These are phyloP conservation scores for Alternaria ethzedia DNA, from an alignment of 2,329 filamentous ascomycete genomes.

Conservation along the genomic window DNA sequence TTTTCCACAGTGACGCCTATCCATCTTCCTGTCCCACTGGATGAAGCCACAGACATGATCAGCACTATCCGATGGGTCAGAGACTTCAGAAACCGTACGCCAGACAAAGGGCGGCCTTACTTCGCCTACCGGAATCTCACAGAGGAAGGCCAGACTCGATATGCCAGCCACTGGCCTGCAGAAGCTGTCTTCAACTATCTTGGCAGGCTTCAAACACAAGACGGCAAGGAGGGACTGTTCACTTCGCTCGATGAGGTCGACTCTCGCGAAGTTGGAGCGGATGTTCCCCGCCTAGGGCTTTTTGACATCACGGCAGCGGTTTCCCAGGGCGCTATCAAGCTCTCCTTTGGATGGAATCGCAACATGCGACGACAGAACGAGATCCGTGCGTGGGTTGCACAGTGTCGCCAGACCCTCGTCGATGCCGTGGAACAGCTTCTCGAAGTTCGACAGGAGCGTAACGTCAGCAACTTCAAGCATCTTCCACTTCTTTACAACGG, in stretches of 20 bases:
- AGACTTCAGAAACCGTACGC: slow-evolving; percentile 37
- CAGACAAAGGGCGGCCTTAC: slow-evolving; percentile 42
- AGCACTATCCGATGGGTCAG: slow-evolving; percentile 44
- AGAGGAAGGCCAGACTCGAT: slow-evolving; percentile 32
- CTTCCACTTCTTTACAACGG: slow-evolving; percentile 42
- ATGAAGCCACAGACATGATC: slow-evolving; percentile 37
- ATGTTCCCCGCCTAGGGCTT: slow-evolving; percentile 38
- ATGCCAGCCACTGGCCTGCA: slow-evolving; percentile 41
- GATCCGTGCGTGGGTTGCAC: slow-evolving; percentile 38
- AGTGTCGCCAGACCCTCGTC: slow-evolving; percentile 37
- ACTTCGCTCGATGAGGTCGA: slow-evolving; percentile 27
- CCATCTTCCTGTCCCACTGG: slow-evolving; percentile 27
- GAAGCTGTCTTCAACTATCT: slow-evolving; percentile 45
- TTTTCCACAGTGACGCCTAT: slow-evolving; percentile 53
- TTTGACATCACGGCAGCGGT: slow-evolving; percentile 43
- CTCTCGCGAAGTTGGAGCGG: slow-evolving; percentile 31
- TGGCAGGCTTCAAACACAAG: slow-evolving; percentile 39
- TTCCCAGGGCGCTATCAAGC: slow-evolving; percentile 36
- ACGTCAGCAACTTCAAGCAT: slow-evolving; percentile 38
- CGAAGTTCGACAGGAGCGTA: slow-evolving; percentile 32
- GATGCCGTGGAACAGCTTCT: slow-evolving; percentile 40
- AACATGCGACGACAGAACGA: slow-evolving; percentile 38
- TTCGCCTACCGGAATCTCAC: slow-evolving; percentile 38
- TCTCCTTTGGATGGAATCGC: slow-evolving; percentile 42
- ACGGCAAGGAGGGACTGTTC: slow-evolving; percentile 38